Evolutionary conservation across 2,329 filamentous ascomycete genomes (phyloP).

Genomic region (Penicillium sp.): DNA sequence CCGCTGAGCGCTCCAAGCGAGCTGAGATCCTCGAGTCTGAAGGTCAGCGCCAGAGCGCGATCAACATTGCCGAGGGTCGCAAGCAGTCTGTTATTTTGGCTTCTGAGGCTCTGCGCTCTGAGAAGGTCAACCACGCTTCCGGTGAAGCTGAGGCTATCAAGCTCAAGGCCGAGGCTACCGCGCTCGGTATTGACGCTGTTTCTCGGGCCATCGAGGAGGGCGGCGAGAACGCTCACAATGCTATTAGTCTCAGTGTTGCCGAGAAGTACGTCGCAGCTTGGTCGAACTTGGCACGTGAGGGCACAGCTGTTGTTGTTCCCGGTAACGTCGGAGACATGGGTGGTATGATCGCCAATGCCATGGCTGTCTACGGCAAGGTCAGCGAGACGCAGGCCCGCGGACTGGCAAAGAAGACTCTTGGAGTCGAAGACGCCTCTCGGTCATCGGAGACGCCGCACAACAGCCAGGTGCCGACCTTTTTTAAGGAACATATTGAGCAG

Average conservation of each 20-base stretch:
- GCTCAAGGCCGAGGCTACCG: conserved; percentile 81
- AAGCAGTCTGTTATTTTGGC: conserved; percentile 97
- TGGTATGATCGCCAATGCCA: conserved; percentile 92
- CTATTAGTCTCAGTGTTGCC: conserved; percentile 82
- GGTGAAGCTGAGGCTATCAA: conserved; percentile 94
- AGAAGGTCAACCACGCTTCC: conserved; percentile 88
- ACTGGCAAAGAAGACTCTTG: conserved; percentile 48
- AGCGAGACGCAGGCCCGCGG: conserved; percentile 73
- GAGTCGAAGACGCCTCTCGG: conserved; percentile 21
- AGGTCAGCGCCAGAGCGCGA: conserved; percentile 92
- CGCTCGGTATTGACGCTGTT: conserved; percentile 82
- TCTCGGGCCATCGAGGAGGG: conserved; percentile 72
- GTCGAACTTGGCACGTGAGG: conserved; percentile 86
- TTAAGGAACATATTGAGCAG: conserved; percentile 14
- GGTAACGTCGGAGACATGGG: conserved; percentile 96
- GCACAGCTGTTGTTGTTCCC: conserved; percentile 91
- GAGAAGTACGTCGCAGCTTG: conserved; percentile 99
- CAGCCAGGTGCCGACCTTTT: conserved; percentile 18
- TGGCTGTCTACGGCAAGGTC: conserved; percentile 94
- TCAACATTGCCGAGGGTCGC: conserved; percentile 96
- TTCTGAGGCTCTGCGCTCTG: conserved; percentile 82
- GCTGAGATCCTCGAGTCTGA: conserved; percentile 97
- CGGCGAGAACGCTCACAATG: conserved; percentile 72
- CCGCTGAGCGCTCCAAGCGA: conserved; percentile 93
- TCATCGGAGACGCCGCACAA: conserved; percentile 22